Conservation (phyloP, 2,329 filamentous ascomycete genomes). For the Setomelanomma holmii region DNA sequence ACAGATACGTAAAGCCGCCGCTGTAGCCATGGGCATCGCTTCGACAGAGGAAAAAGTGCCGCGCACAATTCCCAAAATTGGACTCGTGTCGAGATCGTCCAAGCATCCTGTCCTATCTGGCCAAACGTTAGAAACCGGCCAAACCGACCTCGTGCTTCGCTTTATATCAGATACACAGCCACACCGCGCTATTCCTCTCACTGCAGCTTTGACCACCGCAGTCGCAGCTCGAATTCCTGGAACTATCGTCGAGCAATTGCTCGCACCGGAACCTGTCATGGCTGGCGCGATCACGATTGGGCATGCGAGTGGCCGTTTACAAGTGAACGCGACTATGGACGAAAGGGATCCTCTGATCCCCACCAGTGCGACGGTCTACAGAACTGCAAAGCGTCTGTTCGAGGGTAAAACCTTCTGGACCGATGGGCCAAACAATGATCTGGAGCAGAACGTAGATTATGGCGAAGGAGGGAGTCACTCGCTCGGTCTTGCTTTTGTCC, state of each 20-base stretch:
- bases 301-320: constrained; percentile 52
- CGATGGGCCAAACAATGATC: constrained; percentile 10
- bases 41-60: constrained; percentile 53
- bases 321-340: constrained; percentile 45
- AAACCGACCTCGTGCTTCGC: constrained; percentile 51
- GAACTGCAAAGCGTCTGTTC: constrained; percentile 48
- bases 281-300: constrained; percentile 47
- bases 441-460: constrained; percentile 1
- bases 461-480: constrained; percentile 20
- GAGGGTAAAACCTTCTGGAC: constrained; percentile 42
- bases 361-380: constrained; percentile 41
- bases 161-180: constrained; percentile 55
- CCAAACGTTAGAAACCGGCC: constrained; percentile 39
- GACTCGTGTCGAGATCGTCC: constrained; percentile 57
- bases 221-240: constrained; percentile 48
- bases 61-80: constrained; percentile 70
- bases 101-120: constrained; percentile 50
- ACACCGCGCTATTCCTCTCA: constrained; percentile 54
- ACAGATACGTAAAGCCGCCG: constrained; percentile 63
- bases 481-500: constrained; percentile 30
- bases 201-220: constrained; percentile 52
- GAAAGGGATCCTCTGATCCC: constrained; percentile 24
- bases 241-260: constrained; percentile 44
- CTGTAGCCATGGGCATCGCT: constrained; percentile 67
- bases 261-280: constrained; percentile 33